Evolutionary conservation across 768 basidiomycete species (phyloP).

Genomic region (Leucocoprinus sp.): DNA sequence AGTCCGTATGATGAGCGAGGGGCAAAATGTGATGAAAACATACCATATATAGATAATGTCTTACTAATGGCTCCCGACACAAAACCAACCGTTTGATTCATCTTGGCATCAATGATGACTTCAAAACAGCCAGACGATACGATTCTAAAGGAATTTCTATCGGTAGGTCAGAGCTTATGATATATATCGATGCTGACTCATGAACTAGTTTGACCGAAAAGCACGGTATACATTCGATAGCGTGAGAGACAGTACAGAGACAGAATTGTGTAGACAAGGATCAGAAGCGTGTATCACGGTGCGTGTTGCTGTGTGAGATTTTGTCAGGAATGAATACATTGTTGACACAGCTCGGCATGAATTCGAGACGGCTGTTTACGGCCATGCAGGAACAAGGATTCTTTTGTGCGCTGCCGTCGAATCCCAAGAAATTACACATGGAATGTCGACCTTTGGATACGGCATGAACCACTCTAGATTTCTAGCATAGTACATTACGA

Average conservation of each 20-base stretch:
- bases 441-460: slow-evolving; percentile 60
- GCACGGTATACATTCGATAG: slow-evolving; percentile 56
- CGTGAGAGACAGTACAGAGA: slow-evolving; percentile 45
- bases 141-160: slow-evolving; percentile 32
- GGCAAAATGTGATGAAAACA: no score
- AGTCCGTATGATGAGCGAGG: no score
- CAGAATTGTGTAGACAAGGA: slow-evolving; percentile 47
- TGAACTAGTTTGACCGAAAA: slow-evolving; percentile 36
- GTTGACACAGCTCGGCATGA: slow-evolving; percentile 45
- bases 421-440: slow-evolving; percentile 59
- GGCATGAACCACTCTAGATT: slow-evolving; percentile 10
- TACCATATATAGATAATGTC: no score
- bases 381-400: slow-evolving; percentile 72
- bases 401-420: slow-evolving; percentile 60
- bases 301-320: slow-evolving; percentile 13
- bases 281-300: slow-evolving; percentile 51
- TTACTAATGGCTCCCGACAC: no score
- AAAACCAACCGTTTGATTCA: no score
- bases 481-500: no score
- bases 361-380: slow-evolving; percentile 52
- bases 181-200: not conserved
- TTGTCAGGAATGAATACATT: not conserved
- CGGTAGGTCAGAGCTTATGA: slow-evolving; percentile 21
- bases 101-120: no score
- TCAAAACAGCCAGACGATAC: slow-evolving; percentile 4